A percentile compares a stretch with the other conserved stretches of the same genome.
These are phyloP conservation scores for Macadamia tetraphylla DNA, from an alignment of 164 flowering plant species.

Conservation along the genomic window DNA sequence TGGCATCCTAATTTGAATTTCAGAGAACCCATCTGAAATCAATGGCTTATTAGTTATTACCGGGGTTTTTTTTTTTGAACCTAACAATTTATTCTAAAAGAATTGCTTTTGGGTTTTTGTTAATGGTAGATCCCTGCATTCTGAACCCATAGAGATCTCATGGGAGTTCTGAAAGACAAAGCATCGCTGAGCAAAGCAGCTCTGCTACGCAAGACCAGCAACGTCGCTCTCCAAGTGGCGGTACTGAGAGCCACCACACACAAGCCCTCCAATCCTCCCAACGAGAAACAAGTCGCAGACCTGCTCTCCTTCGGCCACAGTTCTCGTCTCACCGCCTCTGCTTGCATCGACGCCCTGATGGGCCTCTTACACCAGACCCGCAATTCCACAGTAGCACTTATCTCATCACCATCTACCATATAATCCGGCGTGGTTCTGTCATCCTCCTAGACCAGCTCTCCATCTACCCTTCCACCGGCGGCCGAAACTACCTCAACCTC, in stretches of 20 bases:
- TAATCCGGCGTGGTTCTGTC: conserved; percentile 49
- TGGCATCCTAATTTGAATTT: no score
- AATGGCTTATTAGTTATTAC: no score
- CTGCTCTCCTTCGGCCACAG: conserved; percentile 46
- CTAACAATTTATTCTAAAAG: no score
- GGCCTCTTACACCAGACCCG: conserved; percentile 55
- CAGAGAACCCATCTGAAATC: conserved; percentile 6
- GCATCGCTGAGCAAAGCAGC: conserved; percentile 62
- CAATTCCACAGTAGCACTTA: conserved; percentile 55
- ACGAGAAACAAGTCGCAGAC: conserved; percentile 33
- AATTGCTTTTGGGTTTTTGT: no score
- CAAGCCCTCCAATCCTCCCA: conserved; percentile 30
- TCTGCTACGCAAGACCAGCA: conserved; percentile 32
- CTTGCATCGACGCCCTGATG: conserved; percentile 45
- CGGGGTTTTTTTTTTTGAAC: no score
- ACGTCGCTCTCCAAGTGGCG: conserved; percentile 31
- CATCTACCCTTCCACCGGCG: conserved; percentile 55
- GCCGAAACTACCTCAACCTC: conserved; percentile 61
- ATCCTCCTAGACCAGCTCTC: conserved; percentile 66
- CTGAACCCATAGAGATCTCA: conserved; percentile 15
- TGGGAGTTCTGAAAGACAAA: conserved; percentile 67
- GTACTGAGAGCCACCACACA: conserved; percentile 77
- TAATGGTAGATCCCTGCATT: no score
- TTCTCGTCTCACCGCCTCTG: conserved; percentile 50
- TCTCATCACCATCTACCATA: conserved; percentile 41